Conservation (phyloP, 2,329 filamentous ascomycete genomes). For the Cordyceps farinosa region DNA sequence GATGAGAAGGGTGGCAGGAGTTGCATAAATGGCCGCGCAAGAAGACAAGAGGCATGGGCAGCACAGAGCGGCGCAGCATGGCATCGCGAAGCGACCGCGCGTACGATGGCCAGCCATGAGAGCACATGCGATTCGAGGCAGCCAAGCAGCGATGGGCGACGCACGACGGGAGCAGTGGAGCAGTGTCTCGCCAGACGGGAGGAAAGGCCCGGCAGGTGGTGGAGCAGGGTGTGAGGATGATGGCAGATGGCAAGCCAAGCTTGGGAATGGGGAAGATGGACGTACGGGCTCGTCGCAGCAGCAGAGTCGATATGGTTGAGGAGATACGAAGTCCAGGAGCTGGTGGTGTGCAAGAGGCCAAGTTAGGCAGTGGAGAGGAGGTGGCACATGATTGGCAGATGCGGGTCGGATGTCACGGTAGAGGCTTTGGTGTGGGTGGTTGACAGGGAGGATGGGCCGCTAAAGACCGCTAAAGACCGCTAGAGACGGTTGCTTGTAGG, state of each 20-base stretch:
- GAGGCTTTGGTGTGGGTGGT: slow-evolving; percentile 1
- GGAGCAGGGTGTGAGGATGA: slow-evolving; percentile 9
- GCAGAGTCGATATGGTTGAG: slow-evolving; percentile 7
- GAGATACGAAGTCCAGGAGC: slow-evolving; percentile 6
- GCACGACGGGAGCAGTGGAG: slow-evolving; percentile 11
- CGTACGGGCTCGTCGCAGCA: neutral
- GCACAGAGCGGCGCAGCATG: neutral
- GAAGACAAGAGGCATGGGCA: neutral
- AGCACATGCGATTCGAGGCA: neutral
- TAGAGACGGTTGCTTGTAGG: neutral
- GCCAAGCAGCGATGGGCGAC: neutral
- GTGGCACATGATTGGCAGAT: slow-evolving; percentile 20
- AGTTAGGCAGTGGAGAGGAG: slow-evolving; percentile 9
- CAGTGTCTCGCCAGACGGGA: slow-evolving; percentile 1
- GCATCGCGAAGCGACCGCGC: slow-evolving; percentile 8
- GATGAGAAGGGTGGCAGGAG: neutral
- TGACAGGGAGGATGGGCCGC: neutral
- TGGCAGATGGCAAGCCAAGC: slow-evolving; percentile 4
- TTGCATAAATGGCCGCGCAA: slow-evolving; percentile 15
- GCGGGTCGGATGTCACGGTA: slow-evolving; percentile 16
- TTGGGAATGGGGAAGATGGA: slow-evolving; percentile 2
- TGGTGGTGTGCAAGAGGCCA: slow-evolving; percentile 13
- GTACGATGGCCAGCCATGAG: neutral
- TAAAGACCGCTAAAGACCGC: neutral
- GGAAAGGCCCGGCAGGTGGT: slow-evolving; percentile 9